Evolutionary conservation across 164 flowering plant genomes (phyloP).

Genomic region (Magnolia kwangsiensis): DNA sequence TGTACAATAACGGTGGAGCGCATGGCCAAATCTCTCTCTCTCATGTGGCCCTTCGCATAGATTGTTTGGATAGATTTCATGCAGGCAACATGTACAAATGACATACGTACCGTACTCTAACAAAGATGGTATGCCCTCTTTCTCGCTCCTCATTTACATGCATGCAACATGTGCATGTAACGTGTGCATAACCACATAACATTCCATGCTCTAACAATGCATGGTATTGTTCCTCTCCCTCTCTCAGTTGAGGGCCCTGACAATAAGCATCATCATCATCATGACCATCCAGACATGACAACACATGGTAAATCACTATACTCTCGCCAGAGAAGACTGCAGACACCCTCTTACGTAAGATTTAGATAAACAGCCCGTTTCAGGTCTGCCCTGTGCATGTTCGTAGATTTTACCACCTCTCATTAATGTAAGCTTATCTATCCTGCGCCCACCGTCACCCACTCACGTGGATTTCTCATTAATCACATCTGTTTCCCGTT

Average conservation of each 20-base stretch:
- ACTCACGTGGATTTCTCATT: too few species aligned
- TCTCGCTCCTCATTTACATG: background rate
- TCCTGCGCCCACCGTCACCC: background rate
- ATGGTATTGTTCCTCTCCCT: background rate
- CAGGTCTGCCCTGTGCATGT: background rate
- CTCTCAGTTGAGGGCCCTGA: background rate
- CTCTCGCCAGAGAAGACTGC: background rate
- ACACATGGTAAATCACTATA: background rate
- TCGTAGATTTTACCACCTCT: background rate
- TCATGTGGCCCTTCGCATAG: too few species aligned
- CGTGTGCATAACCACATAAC: too few species aligned
- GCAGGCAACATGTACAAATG: too few species aligned
- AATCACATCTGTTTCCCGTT: too few species aligned
- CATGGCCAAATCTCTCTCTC: too few species aligned
- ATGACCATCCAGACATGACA: background rate
- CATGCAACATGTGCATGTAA: background rate
- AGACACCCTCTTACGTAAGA: constrained; percentile 1
- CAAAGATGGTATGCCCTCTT: too few species aligned
- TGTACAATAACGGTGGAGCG: too few species aligned
- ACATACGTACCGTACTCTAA: too few species aligned
- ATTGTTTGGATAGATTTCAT: too few species aligned
- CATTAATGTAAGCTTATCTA: background rate
- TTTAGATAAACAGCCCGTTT: background rate
- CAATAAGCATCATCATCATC: background rate
- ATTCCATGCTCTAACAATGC: background rate